Conservation (phyloP, 2,329 filamentous ascomycete genomes). For the Lachnellula hyalina region DNA sequence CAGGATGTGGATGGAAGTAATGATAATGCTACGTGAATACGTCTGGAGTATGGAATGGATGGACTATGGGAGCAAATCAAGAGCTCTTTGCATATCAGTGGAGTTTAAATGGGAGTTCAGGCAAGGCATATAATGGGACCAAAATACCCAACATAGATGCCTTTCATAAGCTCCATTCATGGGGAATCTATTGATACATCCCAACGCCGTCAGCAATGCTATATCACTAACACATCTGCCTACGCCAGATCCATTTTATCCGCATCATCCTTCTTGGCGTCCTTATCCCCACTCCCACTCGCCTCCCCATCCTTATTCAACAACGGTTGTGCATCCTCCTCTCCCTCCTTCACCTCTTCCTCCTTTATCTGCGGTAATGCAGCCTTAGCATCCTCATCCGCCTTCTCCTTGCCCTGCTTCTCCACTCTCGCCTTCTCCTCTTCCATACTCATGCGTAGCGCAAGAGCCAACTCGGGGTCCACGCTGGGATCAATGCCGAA, state of each 20-base stretch:
- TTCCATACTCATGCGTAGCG: constrained; percentile 94
- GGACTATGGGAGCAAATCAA: no score
- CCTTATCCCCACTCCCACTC: constrained; percentile 48
- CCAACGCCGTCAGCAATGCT: constrained; percentile 32
- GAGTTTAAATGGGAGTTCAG: constrained; percentile 1
- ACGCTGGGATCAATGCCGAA: constrained; percentile 87
- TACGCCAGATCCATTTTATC: constrained; percentile 93
- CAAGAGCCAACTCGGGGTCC: constrained; percentile 90
- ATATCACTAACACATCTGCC: constrained; percentile 13
- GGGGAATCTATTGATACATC: constrained; percentile 31
- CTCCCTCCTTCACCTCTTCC: constrained; percentile 76
- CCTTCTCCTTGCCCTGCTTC: constrained; percentile 72
- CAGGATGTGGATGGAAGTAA: neutral
- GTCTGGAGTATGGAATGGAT: no score
- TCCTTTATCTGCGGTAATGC: constrained; percentile 78
- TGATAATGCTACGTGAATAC: no score
- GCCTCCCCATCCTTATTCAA: constrained; percentile 60
- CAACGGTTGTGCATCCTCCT: constrained; percentile 59
- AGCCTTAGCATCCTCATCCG: constrained; percentile 65
- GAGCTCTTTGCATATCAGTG: neutral
- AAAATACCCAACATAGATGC: constrained; percentile 1
- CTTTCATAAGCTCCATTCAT: constrained; percentile 7
- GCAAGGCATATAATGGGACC: constrained; percentile 1
- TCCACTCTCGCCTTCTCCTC: constrained; percentile 94
- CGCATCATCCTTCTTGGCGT: constrained; percentile 48